Evolutionary conservation across 164 flowering plant genomes (phyloP).

Genomic region (Vitis rotundifolia): DNA sequence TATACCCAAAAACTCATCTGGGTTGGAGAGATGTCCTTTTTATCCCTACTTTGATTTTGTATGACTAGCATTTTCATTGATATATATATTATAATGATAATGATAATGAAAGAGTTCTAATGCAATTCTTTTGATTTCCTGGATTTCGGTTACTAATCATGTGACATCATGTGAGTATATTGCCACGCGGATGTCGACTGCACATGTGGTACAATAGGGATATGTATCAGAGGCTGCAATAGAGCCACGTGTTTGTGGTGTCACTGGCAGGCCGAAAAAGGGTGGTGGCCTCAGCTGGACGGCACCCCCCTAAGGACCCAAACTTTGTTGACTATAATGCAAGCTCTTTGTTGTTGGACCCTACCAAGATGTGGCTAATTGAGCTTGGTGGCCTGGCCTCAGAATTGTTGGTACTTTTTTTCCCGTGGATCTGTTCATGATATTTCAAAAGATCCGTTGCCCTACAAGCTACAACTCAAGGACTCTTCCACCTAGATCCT

Average conservation of each 20-base stretch:
- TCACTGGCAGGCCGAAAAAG: constrained; percentile 16
- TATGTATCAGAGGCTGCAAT: constrained; percentile 10
- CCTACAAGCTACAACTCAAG: background rate
- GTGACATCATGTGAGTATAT: background rate
- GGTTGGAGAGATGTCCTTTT: too few relatives aligned
- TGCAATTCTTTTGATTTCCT: too few relatives aligned
- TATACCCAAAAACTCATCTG: too few relatives aligned
- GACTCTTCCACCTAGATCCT: too few relatives aligned
- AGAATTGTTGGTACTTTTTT: background rate
- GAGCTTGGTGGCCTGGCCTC: constrained; percentile 4
- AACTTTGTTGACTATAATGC: constrained; percentile 15
- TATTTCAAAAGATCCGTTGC: constrained; percentile 2
- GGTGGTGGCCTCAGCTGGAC: constrained; percentile 25
- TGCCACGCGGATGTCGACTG: background rate
- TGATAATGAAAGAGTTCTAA: too few relatives aligned
- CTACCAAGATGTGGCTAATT: constrained; percentile 15
- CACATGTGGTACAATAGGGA: background rate
- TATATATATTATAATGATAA: too few relatives aligned
- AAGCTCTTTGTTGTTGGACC: background rate
- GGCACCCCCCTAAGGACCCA: constrained; percentile 24
- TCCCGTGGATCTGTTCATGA: constrained; percentile 5
- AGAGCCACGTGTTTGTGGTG: constrained; percentile 21
- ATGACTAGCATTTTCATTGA: too few relatives aligned
- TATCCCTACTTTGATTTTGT: too few relatives aligned
- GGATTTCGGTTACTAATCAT: background rate